A percentile compares a stretch with the other conserved stretches of the same genome.
phyloP scores from a whole-genome alignment of 2,329 filamentous ascomycete genomes.

The Ophiostoma piceae region DNA sequence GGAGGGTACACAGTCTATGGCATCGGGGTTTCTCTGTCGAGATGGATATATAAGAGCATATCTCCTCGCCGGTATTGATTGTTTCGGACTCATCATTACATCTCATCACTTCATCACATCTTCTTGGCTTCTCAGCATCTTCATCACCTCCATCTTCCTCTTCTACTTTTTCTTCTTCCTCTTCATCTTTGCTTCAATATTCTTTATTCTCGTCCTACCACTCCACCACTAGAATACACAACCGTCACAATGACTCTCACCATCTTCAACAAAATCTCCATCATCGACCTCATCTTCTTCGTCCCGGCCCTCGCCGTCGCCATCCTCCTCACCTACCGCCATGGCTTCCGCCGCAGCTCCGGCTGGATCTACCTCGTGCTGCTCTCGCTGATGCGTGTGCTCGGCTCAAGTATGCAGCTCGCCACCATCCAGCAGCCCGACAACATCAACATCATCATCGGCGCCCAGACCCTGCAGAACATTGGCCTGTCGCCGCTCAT shows the following conservation, averaged over 20 bases:
- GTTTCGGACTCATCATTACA: neutral
- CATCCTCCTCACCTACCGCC: conserved; percentile 38
- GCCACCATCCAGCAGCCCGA: conserved; percentile 42
- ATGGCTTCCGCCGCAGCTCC: conserved; percentile 42
- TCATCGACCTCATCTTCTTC: conserved; percentile 41
- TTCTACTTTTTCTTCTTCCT: neutral
- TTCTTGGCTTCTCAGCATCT: neutral
- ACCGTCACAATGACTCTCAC: conserved; percentile 27
- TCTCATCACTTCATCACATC: neutral
- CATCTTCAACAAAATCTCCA: conserved; percentile 36
- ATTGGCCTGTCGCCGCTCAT: conserved; percentile 48
- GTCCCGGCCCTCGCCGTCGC: conserved; percentile 36
- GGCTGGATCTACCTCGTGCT: conserved; percentile 52
- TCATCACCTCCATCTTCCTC: neutral
- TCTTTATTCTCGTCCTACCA: neutral
- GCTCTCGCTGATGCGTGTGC: conserved; percentile 48
- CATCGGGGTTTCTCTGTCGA: neutral
- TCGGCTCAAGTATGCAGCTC: conserved; percentile 47
- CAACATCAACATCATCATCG: conserved; percentile 37
- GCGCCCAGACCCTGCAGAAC: conserved; percentile 40
- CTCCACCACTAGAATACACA: neutral
- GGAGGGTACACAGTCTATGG: neutral
- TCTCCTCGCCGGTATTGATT: neutral
- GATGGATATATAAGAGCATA: neutral
- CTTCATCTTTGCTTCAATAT: neutral